Conservation (phyloP, 108 stramenopile genomes). For the Chaetoceros tenuissimus region DNA sequence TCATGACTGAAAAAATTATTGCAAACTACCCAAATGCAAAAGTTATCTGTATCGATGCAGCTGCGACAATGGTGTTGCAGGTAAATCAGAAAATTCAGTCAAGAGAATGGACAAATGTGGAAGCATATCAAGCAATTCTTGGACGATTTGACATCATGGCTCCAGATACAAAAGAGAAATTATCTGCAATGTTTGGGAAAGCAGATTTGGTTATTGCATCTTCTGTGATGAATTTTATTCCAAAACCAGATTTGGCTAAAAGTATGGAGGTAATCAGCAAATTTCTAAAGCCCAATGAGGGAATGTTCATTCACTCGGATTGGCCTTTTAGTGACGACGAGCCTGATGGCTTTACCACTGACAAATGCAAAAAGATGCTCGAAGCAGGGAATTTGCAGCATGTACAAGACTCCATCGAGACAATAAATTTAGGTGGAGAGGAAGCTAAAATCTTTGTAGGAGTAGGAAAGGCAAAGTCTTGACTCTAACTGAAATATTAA, state of each 20-base stretch:
- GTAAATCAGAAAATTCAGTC: constrained; percentile 27
- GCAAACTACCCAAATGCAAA: background rate
- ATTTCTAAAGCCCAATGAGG: constrained; percentile 17
- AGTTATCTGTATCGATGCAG: constrained; percentile 28
- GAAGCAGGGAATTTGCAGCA: constrained; percentile 10
- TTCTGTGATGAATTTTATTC: constrained; percentile 36
- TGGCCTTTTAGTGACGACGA: constrained; percentile 14
- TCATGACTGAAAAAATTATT: constrained; percentile 22
- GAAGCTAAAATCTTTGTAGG: background rate
- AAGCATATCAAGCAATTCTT: constrained; percentile 6
- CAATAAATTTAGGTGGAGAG: background rate
- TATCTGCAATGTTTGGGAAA: constrained; percentile 9
- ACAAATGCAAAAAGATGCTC: constrained; percentile 16
- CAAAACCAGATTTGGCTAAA: constrained; percentile 15
- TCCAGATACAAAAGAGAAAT: background rate
- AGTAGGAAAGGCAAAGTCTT: too few species aligned
- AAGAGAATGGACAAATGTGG: constrained; percentile 26
- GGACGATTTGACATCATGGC: constrained; percentile 12
- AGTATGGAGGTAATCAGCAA: constrained; percentile 23
- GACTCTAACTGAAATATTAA: too few species aligned
- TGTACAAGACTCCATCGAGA: background rate
- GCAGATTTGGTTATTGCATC: constrained; percentile 32
- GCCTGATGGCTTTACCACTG: constrained; percentile 14
- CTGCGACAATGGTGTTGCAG: constrained; percentile 23
- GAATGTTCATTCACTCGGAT: constrained; percentile 29